Base-by-base conservation (phyloP, 345 rosid species). In the Lepidium sativum region DNA sequence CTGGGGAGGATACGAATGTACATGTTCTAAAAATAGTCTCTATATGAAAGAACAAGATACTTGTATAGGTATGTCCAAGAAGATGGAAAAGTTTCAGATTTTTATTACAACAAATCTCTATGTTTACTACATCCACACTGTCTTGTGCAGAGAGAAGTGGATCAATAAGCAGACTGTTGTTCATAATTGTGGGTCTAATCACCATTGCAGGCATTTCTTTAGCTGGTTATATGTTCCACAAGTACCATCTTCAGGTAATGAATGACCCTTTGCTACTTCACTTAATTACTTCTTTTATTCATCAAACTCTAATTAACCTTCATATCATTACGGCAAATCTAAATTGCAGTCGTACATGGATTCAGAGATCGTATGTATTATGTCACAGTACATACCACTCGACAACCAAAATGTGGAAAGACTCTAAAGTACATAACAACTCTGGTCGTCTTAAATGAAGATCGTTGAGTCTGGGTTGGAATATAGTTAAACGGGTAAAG, bases 311-410 rank as follows among this genome's bases (percentile, higher is more conserved):
- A 49, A 18, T 17, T 12, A 8, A 3, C 9, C 4, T 40, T 37
- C 39, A 6, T 16, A 11, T 39, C 1, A 37, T 39, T 55, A 2
- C 34, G 38, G 35, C 12, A 33, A 61, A 55, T 54, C 14, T 37
- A 6, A 17, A 14, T 45, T 73, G 75, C 85, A 92, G 98, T 81
- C 98, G 42, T 92, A 89, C 82, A 87, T 89, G 98, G 96, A 92
- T 75, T 76, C 97, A 0, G 96, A 89, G 87, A 92, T 92, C 70
- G 77, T 80, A 86, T 79, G 86, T 13, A 80, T 86, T 58, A 87
- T 92, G 97, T 92, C 96, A 59, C 96, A 87, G 54, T 92, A 92
- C 82, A 89, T 87, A 89, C 98, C 98, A 25, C 88, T 92, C 11
- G 87, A 87, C 65, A 89, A 68, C 82, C 75, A 84, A 39, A 75